Conservation (phyloP, 768 basidiomycete genomes). For the Suillus brevipes region DNA sequence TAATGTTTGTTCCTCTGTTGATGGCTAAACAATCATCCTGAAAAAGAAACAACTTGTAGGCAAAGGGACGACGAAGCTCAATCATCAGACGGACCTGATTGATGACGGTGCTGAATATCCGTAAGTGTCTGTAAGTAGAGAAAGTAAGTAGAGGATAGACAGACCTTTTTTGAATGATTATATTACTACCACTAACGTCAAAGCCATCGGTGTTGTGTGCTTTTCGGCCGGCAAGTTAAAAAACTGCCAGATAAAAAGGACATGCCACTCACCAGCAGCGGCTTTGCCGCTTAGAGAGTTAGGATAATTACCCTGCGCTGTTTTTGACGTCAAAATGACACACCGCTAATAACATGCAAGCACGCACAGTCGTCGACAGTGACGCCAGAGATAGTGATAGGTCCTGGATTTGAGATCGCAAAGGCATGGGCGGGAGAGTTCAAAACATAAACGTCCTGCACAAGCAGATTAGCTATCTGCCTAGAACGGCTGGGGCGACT, state of each 20-base stretch:
- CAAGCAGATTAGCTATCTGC: not conserved
- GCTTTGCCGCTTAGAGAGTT: constrained; percentile 51
- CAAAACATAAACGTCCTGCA: constrained; percentile 36
- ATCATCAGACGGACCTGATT: constrained; percentile 22
- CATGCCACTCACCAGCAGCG: constrained; percentile 41
- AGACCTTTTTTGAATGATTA: constrained; percentile 36
- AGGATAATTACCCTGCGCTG: constrained; percentile 52
- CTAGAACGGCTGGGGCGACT: not conserved
- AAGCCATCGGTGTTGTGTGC: constrained; percentile 56
- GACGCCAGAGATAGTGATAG: constrained; percentile 44
- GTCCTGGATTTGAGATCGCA: constrained; percentile 28
- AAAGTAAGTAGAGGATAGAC: not conserved
- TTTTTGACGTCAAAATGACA: not conserved
- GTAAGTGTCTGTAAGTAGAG: constrained; percentile 1
- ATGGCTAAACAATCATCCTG: constrained; percentile 67
- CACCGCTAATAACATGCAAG: not conserved
- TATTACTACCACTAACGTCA: constrained; percentile 37
- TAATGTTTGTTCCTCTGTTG: constrained; percentile 43
- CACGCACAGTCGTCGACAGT: constrained; percentile 58
- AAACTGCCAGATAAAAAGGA: not conserved
- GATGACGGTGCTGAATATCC: constrained; percentile 17
- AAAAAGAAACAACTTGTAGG: constrained; percentile 8
- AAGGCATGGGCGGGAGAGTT: constrained; percentile 42
- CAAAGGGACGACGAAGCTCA: not conserved
- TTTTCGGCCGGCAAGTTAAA: constrained; percentile 5